Evolutionary conservation across 805 yeast genomes (phyloP).

Genomic region (Jamesozyma hellenica): DNA sequence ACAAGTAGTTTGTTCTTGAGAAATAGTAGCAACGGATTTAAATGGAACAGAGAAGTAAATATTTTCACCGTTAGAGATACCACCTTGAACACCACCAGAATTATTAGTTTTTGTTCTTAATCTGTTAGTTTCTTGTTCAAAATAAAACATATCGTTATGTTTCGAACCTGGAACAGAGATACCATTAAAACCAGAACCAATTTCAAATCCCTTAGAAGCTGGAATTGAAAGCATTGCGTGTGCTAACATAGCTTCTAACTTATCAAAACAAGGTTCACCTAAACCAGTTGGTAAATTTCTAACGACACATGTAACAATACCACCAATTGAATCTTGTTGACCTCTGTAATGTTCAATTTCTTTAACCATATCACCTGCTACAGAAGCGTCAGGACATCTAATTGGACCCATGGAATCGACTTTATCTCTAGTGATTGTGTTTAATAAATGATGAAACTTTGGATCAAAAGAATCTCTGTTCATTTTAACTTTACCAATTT

Average conservation of each 20-base stretch:
- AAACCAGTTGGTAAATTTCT: constrained; percentile 92
- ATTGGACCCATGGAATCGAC: constrained; percentile 86
- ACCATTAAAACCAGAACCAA: constrained; percentile 93
- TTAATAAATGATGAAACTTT: constrained; percentile 55
- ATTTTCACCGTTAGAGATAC: constrained; percentile 92
- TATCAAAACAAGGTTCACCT: constrained; percentile 97
- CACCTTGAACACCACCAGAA: constrained; percentile 98
- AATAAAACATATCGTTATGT: constrained; percentile 82
- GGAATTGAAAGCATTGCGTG: constrained; percentile 98
- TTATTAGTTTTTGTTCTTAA: constrained; percentile 83
- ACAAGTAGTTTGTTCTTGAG: constrained; percentile 83
- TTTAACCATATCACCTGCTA: constrained; percentile 71
- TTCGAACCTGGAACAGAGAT: constrained; percentile 82
- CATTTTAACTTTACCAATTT: constrained; percentile 75
- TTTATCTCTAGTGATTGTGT: constrained; percentile 74
- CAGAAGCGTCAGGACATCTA: constrained; percentile 77
- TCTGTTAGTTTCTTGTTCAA: constrained; percentile 46
- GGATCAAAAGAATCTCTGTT: constrained; percentile 58
- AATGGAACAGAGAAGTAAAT: constrained; percentile 92
- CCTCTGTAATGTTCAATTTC: constrained; percentile 82
- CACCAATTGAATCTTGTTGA: constrained; percentile 87
- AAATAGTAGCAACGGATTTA: constrained; percentile 96
- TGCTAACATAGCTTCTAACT: constrained; percentile 87
- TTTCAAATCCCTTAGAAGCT: constrained; percentile 95
- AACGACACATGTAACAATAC: constrained; percentile 93